Base-by-base conservation (phyloP, 345 rosid genomes). In the Corymbia maculata region DNA sequence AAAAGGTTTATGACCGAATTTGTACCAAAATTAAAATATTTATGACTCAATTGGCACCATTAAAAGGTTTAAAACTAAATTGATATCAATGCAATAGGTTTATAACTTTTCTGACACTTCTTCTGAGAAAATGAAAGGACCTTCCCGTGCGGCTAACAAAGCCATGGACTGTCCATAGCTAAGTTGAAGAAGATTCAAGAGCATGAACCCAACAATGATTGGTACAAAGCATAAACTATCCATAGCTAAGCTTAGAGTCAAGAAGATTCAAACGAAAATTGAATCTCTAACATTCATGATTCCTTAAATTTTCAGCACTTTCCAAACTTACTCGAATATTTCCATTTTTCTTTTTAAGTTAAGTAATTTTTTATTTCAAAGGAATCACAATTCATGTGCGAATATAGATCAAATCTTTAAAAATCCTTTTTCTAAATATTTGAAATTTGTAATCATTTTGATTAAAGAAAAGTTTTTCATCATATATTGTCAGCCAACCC, bases 191-290 rank as follows among this genome's bases (percentile, higher is more conserved):
- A 36, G 42, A 36, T 2, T 36, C 42, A 36, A 36, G 42, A 36
- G 4, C 42, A 36, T 36, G 42, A 36, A 36, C 42, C 42, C 42
- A 36, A 36, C 42, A 36, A 36, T 36, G 42, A 36, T 4, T 4
- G 4, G 42, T 36, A 36, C 42, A 36, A 36, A 36, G 42, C 42
- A 36, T 36, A 36, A 36, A 36, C 42, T 36, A 93, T 1, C 88
- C 95, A 82, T 45, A 52, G 21, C 93, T 87, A 14, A 79, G 90
- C 90, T 93, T 3, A 93, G 79, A 8, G 93, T 92, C 88, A 91
- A 32, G 16, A 93, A 89, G 59, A 26, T 59, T 59, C 57, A 10
- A 59, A 26, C 68, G 32, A 26, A 59, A 59, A 59, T 28, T 59
- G 68, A 59, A 59, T 59, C 68, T 59, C 68, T 26, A 13, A 26